Percentiles rank a stretch among this genome's conserved stretches.
phyloP scores from a whole-genome alignment of 345 rosid genomes.

The Citrus unshiu region DNA sequence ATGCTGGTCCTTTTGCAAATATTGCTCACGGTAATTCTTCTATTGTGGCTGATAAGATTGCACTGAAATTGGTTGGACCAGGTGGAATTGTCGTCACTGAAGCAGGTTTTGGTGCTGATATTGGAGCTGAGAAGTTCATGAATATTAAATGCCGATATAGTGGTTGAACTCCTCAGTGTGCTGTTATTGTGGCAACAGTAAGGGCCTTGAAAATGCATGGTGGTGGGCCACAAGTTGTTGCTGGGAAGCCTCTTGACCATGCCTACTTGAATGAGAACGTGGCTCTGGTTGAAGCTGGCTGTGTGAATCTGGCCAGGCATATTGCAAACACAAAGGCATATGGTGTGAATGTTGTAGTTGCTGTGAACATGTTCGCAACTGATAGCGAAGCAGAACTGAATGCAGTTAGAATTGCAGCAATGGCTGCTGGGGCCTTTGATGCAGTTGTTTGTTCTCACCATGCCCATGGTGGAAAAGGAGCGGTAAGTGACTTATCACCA shows the following conservation, averaged over 20 bases:
- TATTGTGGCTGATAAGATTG: slow-evolving; percentile 94
- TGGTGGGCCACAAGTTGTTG: slow-evolving; percentile 94
- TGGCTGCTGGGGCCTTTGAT: slow-evolving; percentile 90
- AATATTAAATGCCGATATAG: slow-evolving; percentile 92
- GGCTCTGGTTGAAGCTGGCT: slow-evolving; percentile 88
- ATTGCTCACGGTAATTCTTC: slow-evolving; percentile 99
- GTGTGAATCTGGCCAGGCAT: slow-evolving; percentile 91
- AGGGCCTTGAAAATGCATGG: slow-evolving; percentile 99
- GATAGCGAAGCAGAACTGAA: slow-evolving; percentile 86
- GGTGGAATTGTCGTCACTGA: slow-evolving; percentile 97
- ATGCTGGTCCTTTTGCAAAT: slow-evolving; percentile 98
- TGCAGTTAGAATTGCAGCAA: slow-evolving; percentile 77
- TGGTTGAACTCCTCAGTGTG: slow-evolving; percentile 88
- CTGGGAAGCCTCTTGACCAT: slow-evolving; percentile 93
- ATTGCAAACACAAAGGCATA: slow-evolving; percentile 81
- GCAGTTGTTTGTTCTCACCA: slow-evolving; percentile 94
- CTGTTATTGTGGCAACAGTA: slow-evolving; percentile 91
- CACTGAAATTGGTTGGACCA: slow-evolving; percentile 90
- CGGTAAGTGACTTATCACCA: slow-evolving; percentile 41
- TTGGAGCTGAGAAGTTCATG: slow-evolving; percentile 97
- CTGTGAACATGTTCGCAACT: slow-evolving; percentile 88
- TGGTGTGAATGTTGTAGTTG: slow-evolving; percentile 93
- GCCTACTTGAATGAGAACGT: slow-evolving; percentile 91
- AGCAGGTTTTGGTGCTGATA: slow-evolving; percentile 98
- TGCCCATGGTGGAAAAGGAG: slow-evolving; percentile 99